phyloP scores from a whole-genome alignment of 176 grass and related monocot species.

The Oryza punctata region DNA sequence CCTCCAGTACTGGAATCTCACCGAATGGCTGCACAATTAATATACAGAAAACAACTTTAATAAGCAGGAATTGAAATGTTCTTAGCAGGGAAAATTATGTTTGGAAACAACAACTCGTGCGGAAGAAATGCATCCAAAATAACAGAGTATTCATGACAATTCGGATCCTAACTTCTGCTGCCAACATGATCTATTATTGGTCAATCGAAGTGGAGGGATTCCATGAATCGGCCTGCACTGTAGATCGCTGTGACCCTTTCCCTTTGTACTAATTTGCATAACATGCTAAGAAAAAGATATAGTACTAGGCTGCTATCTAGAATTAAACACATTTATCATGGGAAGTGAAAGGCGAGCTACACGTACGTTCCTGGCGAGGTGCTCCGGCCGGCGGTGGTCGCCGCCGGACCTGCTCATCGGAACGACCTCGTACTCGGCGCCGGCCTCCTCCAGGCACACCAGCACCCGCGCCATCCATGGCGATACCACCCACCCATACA shows the following conservation, averaged over 20 bases:
- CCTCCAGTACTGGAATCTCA: conserved; percentile 53
- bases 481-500: conserved; percentile 49
- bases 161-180: too few species aligned
- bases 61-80: not conserved
- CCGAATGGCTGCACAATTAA: conserved; percentile 40
- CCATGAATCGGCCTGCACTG: too few species aligned
- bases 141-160: not conserved
- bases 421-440: conserved; percentile 51
- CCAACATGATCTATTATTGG: too few species aligned
- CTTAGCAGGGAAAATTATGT: not conserved
- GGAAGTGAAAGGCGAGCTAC: not conserved
- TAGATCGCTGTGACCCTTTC: too few species aligned
- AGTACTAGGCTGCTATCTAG: too few species aligned
- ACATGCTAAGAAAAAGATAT: too few species aligned
- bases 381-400: conserved; percentile 49
- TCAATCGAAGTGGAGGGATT: too few species aligned
- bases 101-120: too few species aligned
- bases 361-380: conserved; percentile 61
- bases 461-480: conserved; percentile 45
- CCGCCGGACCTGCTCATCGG: conserved; percentile 35
- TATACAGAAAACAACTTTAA: not conserved
- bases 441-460: conserved; percentile 58
- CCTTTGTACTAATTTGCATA: too few species aligned
- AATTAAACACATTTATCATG: too few species aligned
- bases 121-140: not conserved